Evolutionary conservation across 164 flowering plant species (phyloP), one percentile per base, ranked within the genome.

Genomic region (Brasenia schreberi): DNA sequence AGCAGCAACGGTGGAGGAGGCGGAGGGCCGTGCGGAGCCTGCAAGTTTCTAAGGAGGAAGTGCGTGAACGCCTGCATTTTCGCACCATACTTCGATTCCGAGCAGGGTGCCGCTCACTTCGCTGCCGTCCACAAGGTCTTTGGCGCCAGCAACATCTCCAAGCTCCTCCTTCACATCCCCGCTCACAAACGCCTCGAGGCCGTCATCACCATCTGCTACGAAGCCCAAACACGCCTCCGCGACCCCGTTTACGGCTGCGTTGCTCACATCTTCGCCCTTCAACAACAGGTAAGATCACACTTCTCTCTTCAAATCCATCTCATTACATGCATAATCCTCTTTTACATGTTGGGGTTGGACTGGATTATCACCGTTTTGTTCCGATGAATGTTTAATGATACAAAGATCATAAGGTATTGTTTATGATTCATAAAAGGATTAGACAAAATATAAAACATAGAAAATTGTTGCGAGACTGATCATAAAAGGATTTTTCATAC

Each of bases 41-140:
- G 98, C 84, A 92, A 92, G 79, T 92, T 92, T 64, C 60, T 92
- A 73, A 73, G 98, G 72, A 75, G 98, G 67, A 92, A 90, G 76
- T 92, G 98, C 62, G 90, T 90, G 62, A 73, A 76, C 1, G 97
- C 92, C 14, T 92, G 98, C 64, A 84, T 90, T 39, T 92, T 92
- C 62, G 98, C 98, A 7, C 97, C 97, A 0, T 92, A 92, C 67
- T 92, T 92, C 65, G 94, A 90, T 56, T 84, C 98, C 14, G 98
- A 92, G 68, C 93, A 92, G 78, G 98, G 98, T 12, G 86, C 98
- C 7, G 84, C 87, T 0, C 89, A 92, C 65, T 92, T 92, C 62
- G 98, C 98, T 4, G 93, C 96, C 18, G 98, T 92, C 43, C 98
- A 92, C 71, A 92, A 90, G 81, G 96, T 92, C 64, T 92, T 92